These are phyloP conservation scores for Heterobasidion parviporum DNA, from an alignment of 1,284 basidiomycete species.

Conservation along the genomic window DNA sequence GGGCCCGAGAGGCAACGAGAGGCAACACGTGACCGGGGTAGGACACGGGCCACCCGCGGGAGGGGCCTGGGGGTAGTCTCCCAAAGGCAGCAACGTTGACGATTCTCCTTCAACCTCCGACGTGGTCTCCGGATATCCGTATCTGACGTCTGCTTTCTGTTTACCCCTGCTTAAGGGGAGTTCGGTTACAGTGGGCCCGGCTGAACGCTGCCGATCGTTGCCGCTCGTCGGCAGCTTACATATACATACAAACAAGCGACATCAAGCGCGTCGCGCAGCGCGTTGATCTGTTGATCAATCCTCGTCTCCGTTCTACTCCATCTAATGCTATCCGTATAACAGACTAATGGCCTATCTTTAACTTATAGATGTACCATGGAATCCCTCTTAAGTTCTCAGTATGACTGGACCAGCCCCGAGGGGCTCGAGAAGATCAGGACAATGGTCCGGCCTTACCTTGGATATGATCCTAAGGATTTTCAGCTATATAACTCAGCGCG, in stretches of 20 bases:
- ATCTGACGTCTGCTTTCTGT: neutral
- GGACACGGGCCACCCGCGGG: too few species aligned
- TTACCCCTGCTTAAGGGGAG: neutral
- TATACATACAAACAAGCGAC: neutral
- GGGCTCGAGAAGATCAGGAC: conserved; percentile 1
- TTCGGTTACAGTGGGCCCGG: neutral
- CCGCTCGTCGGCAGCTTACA: neutral
- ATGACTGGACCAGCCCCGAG: conserved; percentile 1
- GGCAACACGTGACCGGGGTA: too few species aligned
- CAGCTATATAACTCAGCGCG: conserved; percentile 2
- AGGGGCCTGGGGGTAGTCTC: too few species aligned
- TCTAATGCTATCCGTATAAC: neutral
- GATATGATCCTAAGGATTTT: neutral
- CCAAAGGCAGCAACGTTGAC: neutral
- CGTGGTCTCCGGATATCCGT: neutral
- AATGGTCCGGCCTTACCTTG: neutral
- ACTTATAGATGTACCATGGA: neutral
- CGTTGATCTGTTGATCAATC: neutral
- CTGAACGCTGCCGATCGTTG: neutral
- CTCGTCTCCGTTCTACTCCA: neutral
- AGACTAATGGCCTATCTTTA: neutral
- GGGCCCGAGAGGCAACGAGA: too few species aligned
- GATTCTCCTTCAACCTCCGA: neutral
- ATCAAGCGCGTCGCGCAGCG: neutral
- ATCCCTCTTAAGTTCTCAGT: neutral